These are phyloP conservation scores for Phytophthora cactorum DNA, from an alignment of 352 stramenopile genomes.

Conservation along the genomic window DNA sequence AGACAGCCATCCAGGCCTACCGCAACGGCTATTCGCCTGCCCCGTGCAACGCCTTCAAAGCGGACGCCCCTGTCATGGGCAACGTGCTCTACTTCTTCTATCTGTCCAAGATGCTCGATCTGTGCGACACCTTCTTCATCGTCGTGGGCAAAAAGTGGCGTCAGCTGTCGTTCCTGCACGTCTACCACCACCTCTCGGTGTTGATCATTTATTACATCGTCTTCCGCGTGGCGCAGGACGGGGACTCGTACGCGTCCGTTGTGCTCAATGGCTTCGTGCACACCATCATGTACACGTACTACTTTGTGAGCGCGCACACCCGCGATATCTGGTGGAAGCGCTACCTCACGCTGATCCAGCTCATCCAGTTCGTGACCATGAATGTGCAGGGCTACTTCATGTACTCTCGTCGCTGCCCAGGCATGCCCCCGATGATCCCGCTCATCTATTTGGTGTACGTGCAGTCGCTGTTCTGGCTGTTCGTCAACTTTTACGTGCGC, in stretches of 20 bases:
- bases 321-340: conserved; percentile 97
- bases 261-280: conserved; percentile 97
- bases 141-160: conserved; percentile 96
- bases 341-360: conserved; percentile 93
- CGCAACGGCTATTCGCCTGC: conserved; percentile 84
- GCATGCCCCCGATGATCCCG: conserved; percentile 67
- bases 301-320: conserved; percentile 97
- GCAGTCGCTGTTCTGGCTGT: conserved; percentile 94
- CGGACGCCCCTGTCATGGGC: conserved; percentile 84
- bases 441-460: conserved; percentile 94
- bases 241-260: conserved; percentile 95
- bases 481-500: conserved; percentile 95
- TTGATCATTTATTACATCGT: conserved; percentile 96
- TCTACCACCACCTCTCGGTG: conserved; percentile 97
- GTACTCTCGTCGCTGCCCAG: conserved; percentile 85
- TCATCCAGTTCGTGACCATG: conserved; percentile 92
- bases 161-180: conserved; percentile 95
- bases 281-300: conserved; percentile 99
- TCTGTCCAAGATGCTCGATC: conserved; percentile 93
- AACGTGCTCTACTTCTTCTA: conserved; percentile 97
- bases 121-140: conserved; percentile 95
- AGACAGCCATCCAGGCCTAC: conserved; percentile 90
- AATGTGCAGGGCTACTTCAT: conserved; percentile 66
- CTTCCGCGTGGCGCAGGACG: conserved; percentile 92
- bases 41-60: conserved; percentile 91